Conservation (phyloP, 1,284 basidiomycete species). For the Ceratobasidium sp. region DNA sequence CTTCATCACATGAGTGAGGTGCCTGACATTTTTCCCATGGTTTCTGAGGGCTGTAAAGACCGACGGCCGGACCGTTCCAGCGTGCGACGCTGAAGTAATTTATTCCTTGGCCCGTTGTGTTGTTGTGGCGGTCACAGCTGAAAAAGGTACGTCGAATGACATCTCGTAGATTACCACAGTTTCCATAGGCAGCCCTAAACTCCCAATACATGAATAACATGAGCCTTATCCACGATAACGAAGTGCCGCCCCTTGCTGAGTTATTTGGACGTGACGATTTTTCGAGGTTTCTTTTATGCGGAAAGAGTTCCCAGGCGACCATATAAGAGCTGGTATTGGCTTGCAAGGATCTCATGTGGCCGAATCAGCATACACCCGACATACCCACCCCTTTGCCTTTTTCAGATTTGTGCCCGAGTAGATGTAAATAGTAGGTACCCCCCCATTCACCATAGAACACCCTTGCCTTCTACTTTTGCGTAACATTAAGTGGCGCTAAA, state of each 20-base stretch:
- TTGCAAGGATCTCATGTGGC: constrained; percentile 2
- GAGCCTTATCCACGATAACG: constrained; percentile 13
- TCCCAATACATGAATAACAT: constrained; percentile 6
- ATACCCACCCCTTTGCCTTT: neutral
- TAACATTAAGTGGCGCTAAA: neutral
- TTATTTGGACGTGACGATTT: neutral
- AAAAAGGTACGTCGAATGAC: neutral
- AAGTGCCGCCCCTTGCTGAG: neutral
- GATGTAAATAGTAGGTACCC: neutral
- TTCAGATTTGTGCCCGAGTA: neutral
- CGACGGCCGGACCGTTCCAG: neutral
- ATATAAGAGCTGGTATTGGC: constrained; percentile 28
- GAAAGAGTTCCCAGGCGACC: constrained; percentile 4
- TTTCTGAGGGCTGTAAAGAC: neutral
- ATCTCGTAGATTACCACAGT: neutral
- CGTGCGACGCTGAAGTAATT: neutral
- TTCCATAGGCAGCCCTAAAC: neutral
- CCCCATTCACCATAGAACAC: neutral
- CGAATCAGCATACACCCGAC: neutral
- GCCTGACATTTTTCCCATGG: neutral
- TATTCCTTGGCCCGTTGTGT: neutral
- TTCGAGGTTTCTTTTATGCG: constrained; percentile 7
- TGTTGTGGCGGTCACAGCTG: constrained; percentile 18
- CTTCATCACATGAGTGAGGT: neutral
- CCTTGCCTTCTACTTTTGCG: neutral